These are phyloP conservation scores for Hygrophorus russula DNA, from an alignment of 768 basidiomycete genomes.

Conservation along the genomic window DNA sequence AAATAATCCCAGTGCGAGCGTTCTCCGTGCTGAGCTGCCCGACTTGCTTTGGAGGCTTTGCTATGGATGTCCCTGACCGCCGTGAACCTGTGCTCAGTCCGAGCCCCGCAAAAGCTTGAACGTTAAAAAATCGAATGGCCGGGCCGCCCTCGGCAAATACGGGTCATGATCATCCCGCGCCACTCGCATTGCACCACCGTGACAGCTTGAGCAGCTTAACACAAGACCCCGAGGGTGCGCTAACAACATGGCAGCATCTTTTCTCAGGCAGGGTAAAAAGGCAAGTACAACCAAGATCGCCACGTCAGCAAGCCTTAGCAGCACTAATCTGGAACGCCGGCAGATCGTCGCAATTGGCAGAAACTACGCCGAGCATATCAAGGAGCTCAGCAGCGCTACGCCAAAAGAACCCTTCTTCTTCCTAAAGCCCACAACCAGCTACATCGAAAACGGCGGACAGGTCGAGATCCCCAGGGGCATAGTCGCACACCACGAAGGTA, in stretches of 20 bases:
- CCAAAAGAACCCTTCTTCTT: slow-evolving; percentile 99
- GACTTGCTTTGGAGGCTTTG: too few relatives aligned
- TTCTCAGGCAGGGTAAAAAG: slow-evolving; percentile 37
- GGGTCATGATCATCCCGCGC: too few relatives aligned
- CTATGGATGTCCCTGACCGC: not conserved
- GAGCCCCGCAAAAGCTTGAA: too few relatives aligned
- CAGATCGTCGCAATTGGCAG: slow-evolving; percentile 94
- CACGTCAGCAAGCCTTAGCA: too few relatives aligned
- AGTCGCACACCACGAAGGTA: slow-evolving; percentile 91
- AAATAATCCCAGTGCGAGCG: too few relatives aligned
- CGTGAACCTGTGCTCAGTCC: too few relatives aligned
- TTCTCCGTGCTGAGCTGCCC: too few relatives aligned
- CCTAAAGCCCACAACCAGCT: slow-evolving; percentile 91
- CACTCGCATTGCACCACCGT: too few relatives aligned
- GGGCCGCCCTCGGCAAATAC: not conserved
- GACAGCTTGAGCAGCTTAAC: too few relatives aligned
- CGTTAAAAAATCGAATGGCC: not conserved
- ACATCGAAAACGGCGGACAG: slow-evolving; percentile 62
- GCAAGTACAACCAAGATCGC: slow-evolving; percentile 12
- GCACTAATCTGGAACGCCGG: not conserved
- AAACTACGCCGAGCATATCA: slow-evolving; percentile 86
- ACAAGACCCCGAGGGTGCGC: slow-evolving; percentile 1
- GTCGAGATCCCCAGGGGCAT: slow-evolving; percentile 84
- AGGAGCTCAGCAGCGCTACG: slow-evolving; percentile 80
- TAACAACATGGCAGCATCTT: slow-evolving; percentile 26